These are phyloP conservation scores for Aspergillus ochraceoroseus DNA, from an alignment of 2,329 filamentous ascomycete species.

Conservation along the genomic window DNA sequence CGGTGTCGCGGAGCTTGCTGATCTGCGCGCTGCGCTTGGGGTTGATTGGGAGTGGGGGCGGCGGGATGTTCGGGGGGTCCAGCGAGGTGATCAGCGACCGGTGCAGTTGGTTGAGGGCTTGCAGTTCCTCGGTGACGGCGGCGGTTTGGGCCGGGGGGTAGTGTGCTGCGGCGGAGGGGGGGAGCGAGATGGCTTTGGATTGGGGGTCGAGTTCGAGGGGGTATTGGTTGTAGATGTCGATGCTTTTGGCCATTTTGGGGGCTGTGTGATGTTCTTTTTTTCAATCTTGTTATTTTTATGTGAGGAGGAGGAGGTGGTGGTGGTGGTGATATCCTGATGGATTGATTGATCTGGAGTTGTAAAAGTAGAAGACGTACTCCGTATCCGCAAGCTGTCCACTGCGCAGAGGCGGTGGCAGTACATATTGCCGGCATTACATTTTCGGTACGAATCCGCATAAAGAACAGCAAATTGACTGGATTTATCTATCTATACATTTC, in stretches of 20 bases:
- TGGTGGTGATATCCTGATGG: background rate
- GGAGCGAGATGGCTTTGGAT: conserved; percentile 65
- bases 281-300: background rate
- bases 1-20: conserved; percentile 82
- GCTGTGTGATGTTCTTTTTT: background rate
- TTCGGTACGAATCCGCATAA: too few species aligned
- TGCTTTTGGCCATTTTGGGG: conserved; percentile 28
- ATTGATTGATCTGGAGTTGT: background rate
- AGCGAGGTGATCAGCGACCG: conserved; percentile 60
- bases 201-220: conserved; percentile 75
- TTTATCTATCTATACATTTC: conserved; percentile 11
- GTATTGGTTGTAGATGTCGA: conserved; percentile 65
- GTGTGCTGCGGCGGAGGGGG: conserved; percentile 45
- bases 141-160: conserved; percentile 43
- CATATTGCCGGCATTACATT: conserved; percentile 12
- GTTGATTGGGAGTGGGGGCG: conserved; percentile 84
- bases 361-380: too few species aligned
- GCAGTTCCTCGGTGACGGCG: conserved; percentile 60
- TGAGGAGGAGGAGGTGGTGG: background rate
- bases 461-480: too few species aligned
- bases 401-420: conserved; percentile 24
- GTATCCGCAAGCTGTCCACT: conserved; percentile 25
- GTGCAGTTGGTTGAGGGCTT: conserved; percentile 73
- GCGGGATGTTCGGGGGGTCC: conserved; percentile 63
- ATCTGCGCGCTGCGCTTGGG: conserved; percentile 86